Percentiles rank a stretch among this genome's conserved stretches.
phyloP scores from a whole-genome alignment of 2,329 filamentous ascomycete species.

The Dactylonectria macrodidyma region DNA sequence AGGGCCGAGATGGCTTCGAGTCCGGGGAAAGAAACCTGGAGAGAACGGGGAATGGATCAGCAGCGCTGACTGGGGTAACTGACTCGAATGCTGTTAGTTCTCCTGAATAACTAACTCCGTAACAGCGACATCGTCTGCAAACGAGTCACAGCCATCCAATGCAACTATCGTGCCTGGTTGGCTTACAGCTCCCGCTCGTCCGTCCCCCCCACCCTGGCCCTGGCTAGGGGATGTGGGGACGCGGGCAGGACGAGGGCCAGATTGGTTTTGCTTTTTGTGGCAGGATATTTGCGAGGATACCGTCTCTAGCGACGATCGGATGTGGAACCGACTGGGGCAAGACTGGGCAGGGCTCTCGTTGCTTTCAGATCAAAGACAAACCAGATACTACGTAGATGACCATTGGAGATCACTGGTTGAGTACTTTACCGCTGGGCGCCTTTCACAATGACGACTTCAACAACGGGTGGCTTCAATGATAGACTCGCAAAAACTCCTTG shows the following conservation, averaged over 20 bases:
- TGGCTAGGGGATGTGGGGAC: constrained; percentile 31
- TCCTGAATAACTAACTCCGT: neutral
- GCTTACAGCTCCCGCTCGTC: constrained; percentile 14
- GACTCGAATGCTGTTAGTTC: neutral
- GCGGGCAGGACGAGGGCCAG: constrained; percentile 11
- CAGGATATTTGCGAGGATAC: constrained; percentile 15
- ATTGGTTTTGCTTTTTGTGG: constrained; percentile 11
- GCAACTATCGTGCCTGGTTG: constrained; percentile 1
- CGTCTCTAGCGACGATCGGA: constrained; percentile 32
- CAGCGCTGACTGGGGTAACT: neutral
- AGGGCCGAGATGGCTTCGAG: neutral
- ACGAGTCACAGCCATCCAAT: constrained; percentile 1
- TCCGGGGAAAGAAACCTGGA: constrained; percentile 7
- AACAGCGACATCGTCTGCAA: neutral
- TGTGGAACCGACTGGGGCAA: constrained; percentile 23
- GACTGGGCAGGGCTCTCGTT: constrained; percentile 12
- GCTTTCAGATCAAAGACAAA: constrained; percentile 31
- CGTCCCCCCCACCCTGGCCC: constrained; percentile 13
- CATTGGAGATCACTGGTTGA: constrained; percentile 27
- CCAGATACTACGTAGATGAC: neutral
- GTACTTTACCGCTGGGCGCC: constrained; percentile 26
- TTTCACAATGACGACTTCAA: neutral
- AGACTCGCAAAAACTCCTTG: neutral
- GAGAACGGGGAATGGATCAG: neutral
- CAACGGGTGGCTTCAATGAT: too few relatives aligned